Evolutionary conservation across 1,284 basidiomycete genomes (phyloP).

Genomic region (Tylopilus orsonianus): DNA sequence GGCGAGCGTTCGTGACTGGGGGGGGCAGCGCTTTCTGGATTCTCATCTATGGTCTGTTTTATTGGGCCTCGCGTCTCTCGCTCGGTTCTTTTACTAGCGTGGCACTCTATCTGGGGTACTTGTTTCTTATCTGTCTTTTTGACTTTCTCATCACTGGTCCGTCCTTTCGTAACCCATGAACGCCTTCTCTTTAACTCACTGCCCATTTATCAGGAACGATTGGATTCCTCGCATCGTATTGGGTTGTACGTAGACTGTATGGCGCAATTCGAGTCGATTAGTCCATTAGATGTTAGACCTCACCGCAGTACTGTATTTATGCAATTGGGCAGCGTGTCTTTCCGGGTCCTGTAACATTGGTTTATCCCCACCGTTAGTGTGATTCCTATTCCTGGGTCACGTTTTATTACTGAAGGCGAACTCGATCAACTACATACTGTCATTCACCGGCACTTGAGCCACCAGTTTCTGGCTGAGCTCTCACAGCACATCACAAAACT

Average conservation of each 20-base stretch:
- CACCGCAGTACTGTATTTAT: slow-evolving; percentile 23
- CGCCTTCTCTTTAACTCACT: slow-evolving; percentile 8
- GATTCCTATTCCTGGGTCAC: neutral
- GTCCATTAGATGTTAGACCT: slow-evolving; percentile 9
- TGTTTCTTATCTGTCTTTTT: slow-evolving; percentile 79
- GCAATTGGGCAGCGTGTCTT: slow-evolving; percentile 5
- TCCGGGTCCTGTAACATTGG: no score
- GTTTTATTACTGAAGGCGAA: neutral
- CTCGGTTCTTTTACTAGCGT: slow-evolving; percentile 84
- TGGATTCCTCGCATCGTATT: slow-evolving; percentile 85
- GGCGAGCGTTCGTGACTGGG: slow-evolving; percentile 93
- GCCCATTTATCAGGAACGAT: slow-evolving; percentile 59
- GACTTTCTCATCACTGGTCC: slow-evolving; percentile 88
- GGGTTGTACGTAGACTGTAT: slow-evolving; percentile 82
- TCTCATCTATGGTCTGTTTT: slow-evolving; percentile 61
- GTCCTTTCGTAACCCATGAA: slow-evolving; percentile 21
- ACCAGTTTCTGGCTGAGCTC: no score
- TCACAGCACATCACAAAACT: no score
- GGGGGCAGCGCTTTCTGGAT: slow-evolving; percentile 95
- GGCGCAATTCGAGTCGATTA: slow-evolving; percentile 76
- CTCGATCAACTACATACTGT: neutral
- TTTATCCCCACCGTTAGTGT: no score
- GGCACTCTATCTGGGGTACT: slow-evolving; percentile 89
- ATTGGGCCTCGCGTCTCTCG: slow-evolving; percentile 85
- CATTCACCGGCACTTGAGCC: no score